Percentiles rank a stretch among this genome's conserved stretches.
These are phyloP conservation scores for Rhynchosporium agropyri DNA, from an alignment of 2,329 filamentous ascomycete genomes.

Conservation along the genomic window DNA sequence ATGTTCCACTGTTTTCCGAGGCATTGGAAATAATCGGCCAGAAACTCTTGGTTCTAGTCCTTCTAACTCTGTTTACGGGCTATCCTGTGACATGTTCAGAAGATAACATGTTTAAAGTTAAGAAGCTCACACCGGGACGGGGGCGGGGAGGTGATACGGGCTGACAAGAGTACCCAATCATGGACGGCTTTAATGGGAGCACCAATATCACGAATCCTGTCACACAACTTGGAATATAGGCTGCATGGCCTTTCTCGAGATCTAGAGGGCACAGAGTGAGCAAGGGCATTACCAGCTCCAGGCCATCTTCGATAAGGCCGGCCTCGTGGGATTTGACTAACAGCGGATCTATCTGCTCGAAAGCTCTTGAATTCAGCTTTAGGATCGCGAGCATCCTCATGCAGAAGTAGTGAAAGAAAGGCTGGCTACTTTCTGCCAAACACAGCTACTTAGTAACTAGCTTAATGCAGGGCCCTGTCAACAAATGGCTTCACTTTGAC, in stretches of 20 bases:
- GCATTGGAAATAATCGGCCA: no score
- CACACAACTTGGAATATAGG: neutral
- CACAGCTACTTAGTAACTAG: neutral
- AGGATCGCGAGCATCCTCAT: neutral
- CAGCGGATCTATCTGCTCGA: neutral
- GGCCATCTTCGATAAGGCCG: no score
- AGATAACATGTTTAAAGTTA: no score
- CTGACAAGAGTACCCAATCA: constrained; percentile 6
- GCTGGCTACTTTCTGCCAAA: neutral
- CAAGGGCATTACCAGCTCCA: neutral
- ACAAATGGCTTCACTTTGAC: constrained; percentile 1
- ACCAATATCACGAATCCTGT: neutral
- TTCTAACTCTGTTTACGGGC: no score
- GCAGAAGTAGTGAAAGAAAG: neutral
- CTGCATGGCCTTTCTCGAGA: neutral
- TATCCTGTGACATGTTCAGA: no score
- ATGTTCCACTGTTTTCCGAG: no score
- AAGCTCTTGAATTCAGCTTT: constrained; percentile 16
- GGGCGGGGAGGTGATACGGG: neutral
- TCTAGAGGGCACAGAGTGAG: neutral
- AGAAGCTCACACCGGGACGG: no score
- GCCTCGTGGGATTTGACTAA: neutral
- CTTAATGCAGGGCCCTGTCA: neutral
- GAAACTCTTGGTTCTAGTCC: no score
- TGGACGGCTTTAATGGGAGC: neutral